A percentile compares a stretch with the other conserved stretches of the same genome.
phyloP scores from a whole-genome alignment of 2,329 filamentous ascomycete species.

The Alternaria alternata region DNA sequence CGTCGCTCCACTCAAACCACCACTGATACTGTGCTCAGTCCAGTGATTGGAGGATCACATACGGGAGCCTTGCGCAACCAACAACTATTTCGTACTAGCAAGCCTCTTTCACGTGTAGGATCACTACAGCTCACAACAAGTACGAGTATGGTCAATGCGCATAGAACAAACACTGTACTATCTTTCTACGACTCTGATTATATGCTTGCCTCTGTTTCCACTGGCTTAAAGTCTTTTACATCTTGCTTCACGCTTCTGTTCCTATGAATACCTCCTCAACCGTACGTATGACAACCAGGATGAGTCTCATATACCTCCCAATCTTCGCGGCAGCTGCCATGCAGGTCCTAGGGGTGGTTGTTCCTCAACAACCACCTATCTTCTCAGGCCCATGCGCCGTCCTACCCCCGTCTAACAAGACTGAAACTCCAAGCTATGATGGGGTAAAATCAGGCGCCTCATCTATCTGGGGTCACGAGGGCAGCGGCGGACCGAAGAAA shows the following conservation, averaged over 20 bases:
- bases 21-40: not conserved
- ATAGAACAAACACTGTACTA: not conserved
- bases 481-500: not conserved
- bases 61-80: too few species aligned
- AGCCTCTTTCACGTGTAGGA: too few species aligned
- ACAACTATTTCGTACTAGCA: too few species aligned
- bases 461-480: not conserved
- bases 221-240: not conserved
- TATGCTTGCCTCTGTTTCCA: not conserved
- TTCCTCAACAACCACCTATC: not conserved
- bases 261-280: not conserved
- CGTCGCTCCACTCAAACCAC: not conserved
- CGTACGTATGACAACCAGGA: not conserved
- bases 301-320: not conserved
- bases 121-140: not conserved
- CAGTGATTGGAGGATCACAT: not conserved
- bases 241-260: not conserved
- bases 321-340: not conserved
- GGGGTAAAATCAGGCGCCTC: not conserved
- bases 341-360: not conserved
- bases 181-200: not conserved
- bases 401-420: not conserved
- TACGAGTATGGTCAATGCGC: not conserved
- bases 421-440: not conserved
- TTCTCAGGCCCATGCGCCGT: constrained; percentile 2